A percentile compares a stretch with the other conserved stretches of the same genome.
phyloP scores from a whole-genome alignment of 345 rosid species.

The Turritis glabra region DNA sequence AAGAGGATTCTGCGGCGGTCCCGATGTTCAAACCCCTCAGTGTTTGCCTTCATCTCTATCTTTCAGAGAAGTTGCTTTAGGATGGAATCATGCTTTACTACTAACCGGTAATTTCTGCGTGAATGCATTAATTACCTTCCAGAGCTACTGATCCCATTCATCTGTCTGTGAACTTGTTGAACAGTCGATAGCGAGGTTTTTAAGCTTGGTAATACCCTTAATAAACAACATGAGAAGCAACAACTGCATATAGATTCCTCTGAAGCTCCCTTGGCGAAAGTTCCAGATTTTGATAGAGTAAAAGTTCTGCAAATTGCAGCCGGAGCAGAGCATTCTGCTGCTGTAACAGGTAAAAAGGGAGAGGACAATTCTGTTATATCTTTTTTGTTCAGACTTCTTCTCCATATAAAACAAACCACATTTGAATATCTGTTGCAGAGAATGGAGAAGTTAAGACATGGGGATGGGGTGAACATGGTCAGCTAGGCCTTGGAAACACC shows the following conservation, averaged over 20 bases:
- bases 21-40: slow-evolving; percentile 54
- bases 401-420: neutral
- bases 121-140: neutral
- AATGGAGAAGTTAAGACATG: slow-evolving; percentile 66
- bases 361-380: neutral
- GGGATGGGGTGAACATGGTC: slow-evolving; percentile 99
- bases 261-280: slow-evolving; percentile 46
- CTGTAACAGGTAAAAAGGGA: slow-evolving; percentile 55
- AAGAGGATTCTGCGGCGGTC: slow-evolving; percentile 60
- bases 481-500: slow-evolving; percentile 77
- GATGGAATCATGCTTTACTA: slow-evolving; percentile 82
- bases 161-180: slow-evolving; percentile 16
- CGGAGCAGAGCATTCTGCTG: slow-evolving; percentile 92
- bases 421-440: slow-evolving; percentile 44
- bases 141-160: neutral
- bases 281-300: slow-evolving; percentile 46
- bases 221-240: slow-evolving; percentile 42
- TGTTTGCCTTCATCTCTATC: slow-evolving; percentile 39
- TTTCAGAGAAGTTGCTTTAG: slow-evolving; percentile 56
- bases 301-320: slow-evolving; percentile 62
- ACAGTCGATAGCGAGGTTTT: slow-evolving; percentile 63
- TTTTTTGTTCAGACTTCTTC: neutral
- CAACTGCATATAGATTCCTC: slow-evolving; percentile 30
- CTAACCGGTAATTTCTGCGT: slow-evolving; percentile 51
- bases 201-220: slow-evolving; percentile 65